Base-by-base conservation (phyloP, 495 filamentous ascomycete species). In the Xylaria bambusicola region DNA sequence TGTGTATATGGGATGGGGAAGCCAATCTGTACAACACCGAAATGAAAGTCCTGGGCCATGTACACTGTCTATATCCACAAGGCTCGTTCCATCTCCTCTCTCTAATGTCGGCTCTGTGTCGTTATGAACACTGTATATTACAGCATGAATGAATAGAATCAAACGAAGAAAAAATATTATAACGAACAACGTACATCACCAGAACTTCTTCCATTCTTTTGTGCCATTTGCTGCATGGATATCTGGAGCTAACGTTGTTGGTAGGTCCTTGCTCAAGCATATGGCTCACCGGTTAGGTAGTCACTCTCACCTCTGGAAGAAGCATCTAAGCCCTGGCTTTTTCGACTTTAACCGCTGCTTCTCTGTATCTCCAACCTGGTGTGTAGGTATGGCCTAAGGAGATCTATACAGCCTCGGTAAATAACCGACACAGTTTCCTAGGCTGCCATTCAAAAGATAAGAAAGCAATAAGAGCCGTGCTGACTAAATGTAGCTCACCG, bases 31-130 rank as follows among this genome's bases (percentile, higher is more conserved):
- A 60, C 57, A 53, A 65, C 53, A 60, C 5, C 5, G 15, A 60
- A 60, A 59, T 64, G 56, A 63, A 52, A 57, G 58, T 36, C 52
- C 52, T 12, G 42, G 48, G 57, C 50, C 62, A 65, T 70, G 64
- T 70, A 70, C 48, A 61, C 46, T 58, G 52, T 52, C 42, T 33
- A 36, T 33, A 36, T 54, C 47, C 35, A 60, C 51, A 26, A 51
- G 51, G 62, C 67, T 70, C 67, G 50, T 62, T 65, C 42, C 52
- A 57, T 67, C 67, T 67, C 67, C 67, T 47, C 65, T 47, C 65
- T 67, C 67, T 60, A 56, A 58, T 66, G 20, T 47, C 56, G 53
- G 60, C 51, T n/a, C 31, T 36, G 40, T 44, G 23, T 60, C n/a
- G 40, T 61, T 40, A 35, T n/a, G 8, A 13, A 20, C 23, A 46